Conservation (phyloP, 2,329 filamentous ascomycete genomes). For the Xylaria sp. region DNA sequence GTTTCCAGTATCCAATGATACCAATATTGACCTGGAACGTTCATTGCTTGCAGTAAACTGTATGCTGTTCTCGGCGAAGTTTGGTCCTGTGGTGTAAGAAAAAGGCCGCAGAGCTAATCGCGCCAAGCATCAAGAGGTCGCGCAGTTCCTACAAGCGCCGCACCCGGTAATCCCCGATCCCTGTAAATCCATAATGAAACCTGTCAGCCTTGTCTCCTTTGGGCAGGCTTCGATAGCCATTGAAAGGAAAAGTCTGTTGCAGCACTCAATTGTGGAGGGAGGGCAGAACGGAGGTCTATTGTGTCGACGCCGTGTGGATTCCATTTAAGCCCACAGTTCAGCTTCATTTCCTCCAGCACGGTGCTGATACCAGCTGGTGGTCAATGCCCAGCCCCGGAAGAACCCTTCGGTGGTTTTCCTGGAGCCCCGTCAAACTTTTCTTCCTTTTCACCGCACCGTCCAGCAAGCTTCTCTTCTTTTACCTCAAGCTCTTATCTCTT, state of each 20-base stretch:
- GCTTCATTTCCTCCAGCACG: constrained; percentile 25
- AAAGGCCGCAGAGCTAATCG: constrained; percentile 28
- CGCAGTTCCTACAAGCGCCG: constrained; percentile 28
- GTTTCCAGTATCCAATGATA: not conserved
- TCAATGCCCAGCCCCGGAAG: constrained; percentile 40
- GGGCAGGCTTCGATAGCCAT: constrained; percentile 44
- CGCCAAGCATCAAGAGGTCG: constrained; percentile 30
- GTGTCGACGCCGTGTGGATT: constrained; percentile 38
- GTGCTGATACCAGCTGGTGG: constrained; percentile 35
- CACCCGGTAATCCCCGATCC: constrained; percentile 40
- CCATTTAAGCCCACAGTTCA: constrained; percentile 33
- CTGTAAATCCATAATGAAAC: constrained; percentile 38
- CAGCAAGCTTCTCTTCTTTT: constrained; percentile 48
- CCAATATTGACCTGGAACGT: not conserved
- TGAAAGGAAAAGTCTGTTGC: constrained; percentile 44
- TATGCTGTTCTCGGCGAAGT: constrained; percentile 8
- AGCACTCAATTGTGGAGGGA: constrained; percentile 8
- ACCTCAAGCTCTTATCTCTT: constrained; percentile 41
- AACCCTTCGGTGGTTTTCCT: constrained; percentile 45
- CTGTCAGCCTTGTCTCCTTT: constrained; percentile 51
- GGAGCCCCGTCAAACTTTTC: constrained; percentile 49
- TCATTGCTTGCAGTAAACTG: not conserved
- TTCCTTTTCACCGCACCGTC: constrained; percentile 47
- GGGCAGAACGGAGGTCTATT: constrained; percentile 4
- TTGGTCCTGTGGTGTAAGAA: not conserved